Base-by-base conservation (phyloP, 139 green algal genomes). In the Micractinium sp. region DNA sequence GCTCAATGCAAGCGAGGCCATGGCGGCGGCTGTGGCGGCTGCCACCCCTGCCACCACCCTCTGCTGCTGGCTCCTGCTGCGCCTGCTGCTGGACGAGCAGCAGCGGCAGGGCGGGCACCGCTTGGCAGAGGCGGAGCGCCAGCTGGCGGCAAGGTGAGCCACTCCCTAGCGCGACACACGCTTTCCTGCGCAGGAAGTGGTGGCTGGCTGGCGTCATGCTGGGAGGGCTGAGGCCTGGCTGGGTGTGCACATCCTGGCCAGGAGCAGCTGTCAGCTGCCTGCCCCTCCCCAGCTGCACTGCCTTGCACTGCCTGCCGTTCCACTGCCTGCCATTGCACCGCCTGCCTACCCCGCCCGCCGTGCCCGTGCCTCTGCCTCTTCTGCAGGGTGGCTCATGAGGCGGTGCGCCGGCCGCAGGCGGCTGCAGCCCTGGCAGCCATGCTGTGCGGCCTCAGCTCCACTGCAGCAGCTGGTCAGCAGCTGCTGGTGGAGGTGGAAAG, bases 11-110 rank as follows among this genome's bases (percentile, higher is more conserved):
- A 20, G 14, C 7, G 83, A 80, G 14, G 83, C 67, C 3, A 80
- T 87, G 83, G 63, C 41, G 15, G 83, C 83, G 27, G 83, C 67
- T 4, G 83, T 66, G 38, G 83, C 83, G 23, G 83, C 83, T n/a
- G 39, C 67, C 83, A 87, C 83, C 2, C 83, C 83, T 5, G 29
- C 83, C 39, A 81, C 83, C 38, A 29, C 67, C 0, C 67, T 35
- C 83, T 87, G 83, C 18, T 74, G 61, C 66, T 87, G 83, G 83
- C 83, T 87, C 66, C 83, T 87, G 83, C 83, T 87, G 83, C 83
- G 83, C 39, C 38, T 87, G 66, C 38, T 87, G 83, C 83, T 87
- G 63, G 83, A 87, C 33, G 83, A 87, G 38, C 66, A 79, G 60
- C 83, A 87, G 83, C 53, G 67, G 63, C 83, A 81, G 67, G 83